phyloP scores from a whole-genome alignment of 1,284 basidiomycete species.

The Psilocybe mexicana region DNA sequence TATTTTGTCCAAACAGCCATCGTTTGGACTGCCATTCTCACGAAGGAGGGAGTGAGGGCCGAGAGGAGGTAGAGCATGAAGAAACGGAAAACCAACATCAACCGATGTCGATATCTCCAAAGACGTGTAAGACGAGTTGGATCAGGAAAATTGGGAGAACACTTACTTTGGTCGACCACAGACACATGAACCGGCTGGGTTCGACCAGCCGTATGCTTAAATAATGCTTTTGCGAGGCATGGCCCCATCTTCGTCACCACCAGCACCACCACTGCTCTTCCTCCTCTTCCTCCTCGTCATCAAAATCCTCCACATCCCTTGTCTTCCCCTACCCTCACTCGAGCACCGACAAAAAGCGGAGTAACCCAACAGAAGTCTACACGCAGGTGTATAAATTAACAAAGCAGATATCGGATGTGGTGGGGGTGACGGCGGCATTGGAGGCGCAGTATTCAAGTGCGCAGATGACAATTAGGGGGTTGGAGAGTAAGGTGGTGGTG shows the following conservation, averaged over 20 bases:
- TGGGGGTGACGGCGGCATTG: slow-evolving; percentile 72
- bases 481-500: slow-evolving; percentile 70
- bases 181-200: too few species aligned
- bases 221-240: too few species aligned
- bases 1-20: too few species aligned
- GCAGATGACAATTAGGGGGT: slow-evolving; percentile 72
- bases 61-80: slow-evolving; percentile 13
- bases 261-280: too few species aligned
- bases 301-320: neutral
- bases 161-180: too few species aligned
- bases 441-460: slow-evolving; percentile 81
- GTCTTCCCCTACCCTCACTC: neutral
- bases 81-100: slow-evolving; percentile 12
- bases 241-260: too few species aligned
- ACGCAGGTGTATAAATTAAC: slow-evolving; percentile 74
- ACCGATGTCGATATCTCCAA: too few species aligned
- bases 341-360: neutral
- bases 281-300: too few species aligned
- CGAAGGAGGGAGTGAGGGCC: too few species aligned
- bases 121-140: slow-evolving; percentile 35
- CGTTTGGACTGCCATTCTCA: too few species aligned
- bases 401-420: slow-evolving; percentile 75
- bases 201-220: too few species aligned
- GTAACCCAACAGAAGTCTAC: slow-evolving; percentile 49
- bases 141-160: slow-evolving; percentile 41